These are phyloP conservation scores for Claviceps sp. DNA, from an alignment of 2,329 filamentous ascomycete genomes.

Conservation along the genomic window DNA sequence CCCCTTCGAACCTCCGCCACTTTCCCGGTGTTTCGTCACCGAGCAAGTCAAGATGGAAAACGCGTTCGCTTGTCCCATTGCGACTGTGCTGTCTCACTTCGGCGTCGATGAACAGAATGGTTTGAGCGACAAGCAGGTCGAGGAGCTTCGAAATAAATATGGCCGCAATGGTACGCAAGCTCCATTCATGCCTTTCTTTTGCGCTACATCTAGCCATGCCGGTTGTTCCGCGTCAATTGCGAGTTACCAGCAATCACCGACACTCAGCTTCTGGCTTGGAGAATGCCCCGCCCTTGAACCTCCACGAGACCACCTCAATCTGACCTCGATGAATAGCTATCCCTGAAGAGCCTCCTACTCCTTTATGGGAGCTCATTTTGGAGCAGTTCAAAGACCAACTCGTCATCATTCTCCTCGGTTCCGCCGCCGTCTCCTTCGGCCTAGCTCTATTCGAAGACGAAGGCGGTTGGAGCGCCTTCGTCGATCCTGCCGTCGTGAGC, in stretches of 20 bases:
- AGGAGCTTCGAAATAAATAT: conserved; percentile 40
- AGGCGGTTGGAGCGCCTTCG: conserved; percentile 92
- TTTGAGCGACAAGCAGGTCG: conserved; percentile 45
- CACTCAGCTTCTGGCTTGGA: background rate
- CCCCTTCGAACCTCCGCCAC: background rate
- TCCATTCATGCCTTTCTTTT: background rate
- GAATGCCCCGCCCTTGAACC: background rate
- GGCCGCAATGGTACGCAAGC: conserved; percentile 49
- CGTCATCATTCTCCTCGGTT: conserved; percentile 85
- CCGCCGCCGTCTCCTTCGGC: conserved; percentile 84
- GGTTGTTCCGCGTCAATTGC: background rate
- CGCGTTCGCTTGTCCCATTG: conserved; percentile 44
- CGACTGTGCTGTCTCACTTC: conserved; percentile 46
- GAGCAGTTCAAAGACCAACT: conserved; percentile 99
- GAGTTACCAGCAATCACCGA: background rate
- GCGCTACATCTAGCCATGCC: conserved; percentile 3
- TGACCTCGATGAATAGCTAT: conserved; percentile 30
- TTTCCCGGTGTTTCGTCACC: conserved; percentile 6
- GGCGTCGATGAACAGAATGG: conserved; percentile 40
- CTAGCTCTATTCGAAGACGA: conserved; percentile 86
- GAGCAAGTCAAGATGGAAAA: conserved; percentile 38
- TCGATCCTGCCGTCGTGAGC: conserved; percentile 86
- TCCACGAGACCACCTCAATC: conserved; percentile 4
- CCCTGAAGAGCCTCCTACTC: conserved; percentile 84
- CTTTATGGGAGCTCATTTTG: conserved; percentile 88